Conservation (phyloP, 2,329 filamentous ascomycete genomes). For the Nemania sp. region DNA sequence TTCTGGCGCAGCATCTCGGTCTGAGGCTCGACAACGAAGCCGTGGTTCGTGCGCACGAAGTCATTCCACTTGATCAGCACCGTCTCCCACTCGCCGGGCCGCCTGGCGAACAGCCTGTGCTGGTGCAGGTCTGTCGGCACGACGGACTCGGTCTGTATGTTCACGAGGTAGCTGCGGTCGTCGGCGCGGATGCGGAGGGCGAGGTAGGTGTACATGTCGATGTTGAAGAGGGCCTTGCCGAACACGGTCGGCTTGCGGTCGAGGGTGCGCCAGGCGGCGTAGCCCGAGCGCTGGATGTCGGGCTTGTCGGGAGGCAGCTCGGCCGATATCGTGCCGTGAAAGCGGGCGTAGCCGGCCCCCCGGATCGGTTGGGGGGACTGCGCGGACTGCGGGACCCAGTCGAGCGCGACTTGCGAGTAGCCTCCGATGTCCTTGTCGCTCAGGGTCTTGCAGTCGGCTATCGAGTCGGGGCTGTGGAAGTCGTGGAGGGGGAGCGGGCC, state of each 20-base stretch:
- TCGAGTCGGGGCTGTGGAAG: slow-evolving; percentile 58
- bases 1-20: slow-evolving; percentile 85
- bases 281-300: slow-evolving; percentile 79
- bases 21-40: slow-evolving; percentile 90
- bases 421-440: slow-evolving; percentile 86
- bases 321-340: slow-evolving; percentile 87
- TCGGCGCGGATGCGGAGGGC: slow-evolving; percentile 89
- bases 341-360: slow-evolving; percentile 65
- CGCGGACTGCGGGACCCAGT: slow-evolving; percentile 30
- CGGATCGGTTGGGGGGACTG: slow-evolving; percentile 29
- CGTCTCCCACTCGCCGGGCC: slow-evolving; percentile 90
- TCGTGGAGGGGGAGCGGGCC: slow-evolving; percentile 67
- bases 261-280: slow-evolving; percentile 85
- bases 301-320: slow-evolving; percentile 75
- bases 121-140: slow-evolving; percentile 96
- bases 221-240: slow-evolving; percentile 82
- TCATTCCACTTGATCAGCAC: slow-evolving; percentile 88
- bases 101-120: slow-evolving; percentile 80
- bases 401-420: slow-evolving; percentile 72
- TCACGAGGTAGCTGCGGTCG: slow-evolving; percentile 90
- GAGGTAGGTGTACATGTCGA: slow-evolving; percentile 86
- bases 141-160: slow-evolving; percentile 92
- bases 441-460: slow-evolving; percentile 73
- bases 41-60: slow-evolving; percentile 94
- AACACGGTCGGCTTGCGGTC: slow-evolving; percentile 81